phyloP scores from a whole-genome alignment of 2,329 filamentous ascomycete species.

The Claviceps maximensis region DNA sequence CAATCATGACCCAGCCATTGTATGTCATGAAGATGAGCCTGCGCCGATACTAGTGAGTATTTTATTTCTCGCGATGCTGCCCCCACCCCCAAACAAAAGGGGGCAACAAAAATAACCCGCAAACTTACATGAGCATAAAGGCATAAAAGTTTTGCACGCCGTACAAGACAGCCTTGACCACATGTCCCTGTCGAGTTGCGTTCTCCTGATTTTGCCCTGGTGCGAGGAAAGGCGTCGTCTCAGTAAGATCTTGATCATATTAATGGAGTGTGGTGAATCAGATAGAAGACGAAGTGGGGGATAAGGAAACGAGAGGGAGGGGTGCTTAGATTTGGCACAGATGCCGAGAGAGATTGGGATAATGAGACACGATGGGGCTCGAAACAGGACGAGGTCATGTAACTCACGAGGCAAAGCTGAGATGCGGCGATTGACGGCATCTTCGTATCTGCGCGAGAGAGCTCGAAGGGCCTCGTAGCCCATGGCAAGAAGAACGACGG shows the following conservation, averaged over 20 bases:
- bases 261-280: background rate
- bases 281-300: background rate
- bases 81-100: no score
- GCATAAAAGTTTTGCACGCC: conserved; percentile 94
- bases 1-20: conserved; percentile 94
- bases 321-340: conserved; percentile 19
- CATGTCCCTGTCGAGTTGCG: conserved; percentile 53
- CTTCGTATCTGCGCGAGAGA: conserved; percentile 63
- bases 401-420: conserved; percentile 41
- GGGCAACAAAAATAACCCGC: no score
- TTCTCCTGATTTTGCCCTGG: conserved; percentile 58
- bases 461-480: conserved; percentile 86
- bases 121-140: conserved; percentile 92
- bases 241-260: conserved; percentile 38
- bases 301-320: background rate
- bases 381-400: background rate
- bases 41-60: background rate
- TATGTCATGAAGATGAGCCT: conserved; percentile 99
- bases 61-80: no score
- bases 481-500: conserved; percentile 70
- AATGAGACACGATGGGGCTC: background rate
- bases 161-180: conserved; percentile 75
- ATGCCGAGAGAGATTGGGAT: conserved; percentile 5
- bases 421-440: conserved; percentile 32
- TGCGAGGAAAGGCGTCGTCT: conserved; percentile 48